Conservation (phyloP, 148 eudicot species). For the Suaeda aralocaspica region DNA sequence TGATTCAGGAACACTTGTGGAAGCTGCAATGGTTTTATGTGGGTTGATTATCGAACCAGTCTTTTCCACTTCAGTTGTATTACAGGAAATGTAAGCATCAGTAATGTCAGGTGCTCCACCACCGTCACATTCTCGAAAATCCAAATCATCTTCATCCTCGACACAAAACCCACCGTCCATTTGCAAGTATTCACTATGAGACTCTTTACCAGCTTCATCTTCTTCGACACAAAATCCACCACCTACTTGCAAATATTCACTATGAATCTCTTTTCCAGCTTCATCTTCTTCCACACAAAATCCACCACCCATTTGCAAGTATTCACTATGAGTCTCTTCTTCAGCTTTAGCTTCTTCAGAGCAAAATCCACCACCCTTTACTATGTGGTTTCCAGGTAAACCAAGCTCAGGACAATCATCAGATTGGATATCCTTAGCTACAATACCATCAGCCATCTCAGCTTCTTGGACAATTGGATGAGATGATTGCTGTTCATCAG, state of each 20-base stretch:
- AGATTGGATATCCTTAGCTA: constrained; percentile 12
- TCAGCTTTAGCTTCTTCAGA: constrained; percentile 31
- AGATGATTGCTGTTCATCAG: constrained; percentile 25
- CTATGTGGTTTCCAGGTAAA: constrained; percentile 29
- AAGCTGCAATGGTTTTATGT: not conserved
- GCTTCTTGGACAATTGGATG: constrained; percentile 7
- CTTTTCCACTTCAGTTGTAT: constrained; percentile 9
- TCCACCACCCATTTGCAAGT: constrained; percentile 69
- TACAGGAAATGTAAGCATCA: constrained; percentile 9
- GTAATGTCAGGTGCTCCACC: not conserved
- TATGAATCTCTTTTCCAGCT: no score
- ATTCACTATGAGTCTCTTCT: constrained; percentile 27
- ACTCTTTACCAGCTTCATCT: constrained; percentile 17
- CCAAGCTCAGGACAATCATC: constrained; percentile 24
- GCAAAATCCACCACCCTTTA: constrained; percentile 42
- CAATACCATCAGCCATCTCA: constrained; percentile 14
- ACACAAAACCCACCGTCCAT: constrained; percentile 79
- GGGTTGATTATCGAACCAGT: not conserved
- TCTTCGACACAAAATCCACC: constrained; percentile 44
- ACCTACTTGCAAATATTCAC: no score
- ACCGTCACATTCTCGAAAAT: constrained; percentile 11
- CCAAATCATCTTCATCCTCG: constrained; percentile 38
- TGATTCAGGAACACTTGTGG: constrained; percentile 11
- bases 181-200: constrained; percentile 43
- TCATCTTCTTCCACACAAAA: constrained; percentile 64